Evolutionary conservation across 2,329 filamentous ascomycete species (phyloP), one percentile per base, ranked within the genome.

Genomic region (Annulohypoxylon truncatum): DNA sequence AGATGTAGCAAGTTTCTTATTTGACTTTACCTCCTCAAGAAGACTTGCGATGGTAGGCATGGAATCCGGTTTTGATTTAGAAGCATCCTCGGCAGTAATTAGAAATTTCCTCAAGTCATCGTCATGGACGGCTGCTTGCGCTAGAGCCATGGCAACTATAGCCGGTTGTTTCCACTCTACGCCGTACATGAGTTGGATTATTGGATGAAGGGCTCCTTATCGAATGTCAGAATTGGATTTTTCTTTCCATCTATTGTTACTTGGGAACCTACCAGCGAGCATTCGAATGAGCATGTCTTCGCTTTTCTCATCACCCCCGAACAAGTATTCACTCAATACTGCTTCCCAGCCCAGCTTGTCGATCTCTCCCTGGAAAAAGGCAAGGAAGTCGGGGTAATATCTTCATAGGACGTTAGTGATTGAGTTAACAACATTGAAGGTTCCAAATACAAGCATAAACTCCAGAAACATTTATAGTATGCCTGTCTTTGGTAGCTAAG

Each of bases 121-220:
- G 5, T 83, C 80, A 74, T 96, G 92, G 1, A 93, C 87, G 6
- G 90, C 88, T 1, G 91, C 84, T 79, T 96, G 90, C 0, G 94
- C 92, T 15, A 97, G 86, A 0, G 83, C 93, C 79, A 95, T 88
- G 4, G 93, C 92, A 26, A 97, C 84, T 64, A 97, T 89, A 35
- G 91, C 91, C 1, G 92, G 92, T 75, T 97, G 93, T 8, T 85
- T 77, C 81, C 93, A 97, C 76, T 97, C 93, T 33, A 97, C 76
- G 3, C 92, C 94, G 75, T 93, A 97, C 51, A 93, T 92, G 18
- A 97, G 84, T 75, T 97, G 93, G 67, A 97, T 94, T 13, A 96
- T 80, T 1, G 93, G 93, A 74, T 97, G 93, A 1, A 94, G 72
- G 67, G 95, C 85, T 0, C 91, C 89, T 85, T 42, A n/a, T 31